These are phyloP conservation scores for Xylaria sp. DNA, from an alignment of 2,329 filamentous ascomycete species.

Conservation along the genomic window DNA sequence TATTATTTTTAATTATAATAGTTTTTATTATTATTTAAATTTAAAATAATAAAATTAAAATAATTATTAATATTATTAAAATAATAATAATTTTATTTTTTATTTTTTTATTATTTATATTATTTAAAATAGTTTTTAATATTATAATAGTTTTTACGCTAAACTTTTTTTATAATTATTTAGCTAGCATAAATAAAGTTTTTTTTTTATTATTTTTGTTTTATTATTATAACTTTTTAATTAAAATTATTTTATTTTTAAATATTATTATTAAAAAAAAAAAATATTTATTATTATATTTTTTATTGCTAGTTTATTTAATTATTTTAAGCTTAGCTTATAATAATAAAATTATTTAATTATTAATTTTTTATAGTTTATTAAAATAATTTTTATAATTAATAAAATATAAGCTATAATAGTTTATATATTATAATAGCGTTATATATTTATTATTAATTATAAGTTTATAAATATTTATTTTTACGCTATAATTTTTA, in stretches of 20 bases:
- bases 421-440: slow-evolving; percentile 3
- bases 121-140: not conserved
- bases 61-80: not conserved
- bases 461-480: slow-evolving; percentile 19
- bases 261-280: no score
- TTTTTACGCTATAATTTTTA: slow-evolving; percentile 11
- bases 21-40: not conserved
- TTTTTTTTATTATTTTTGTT: not conserved
- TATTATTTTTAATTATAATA: slow-evolving; percentile 1
- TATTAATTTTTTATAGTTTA: slow-evolving; percentile 16
- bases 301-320: not conserved
- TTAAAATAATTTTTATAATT: slow-evolving; percentile 18
- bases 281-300: not conserved
- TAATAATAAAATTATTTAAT: slow-evolving; percentile 13
- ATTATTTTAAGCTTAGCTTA: slow-evolving; percentile 1
- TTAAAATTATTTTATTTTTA: not conserved
- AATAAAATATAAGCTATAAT: not conserved
- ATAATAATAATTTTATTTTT: slow-evolving; percentile 9
- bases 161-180: slow-evolving; percentile 10
- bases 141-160: not conserved
- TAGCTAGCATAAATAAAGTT: not conserved
- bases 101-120: slow-evolving; percentile 1
- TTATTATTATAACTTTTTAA: not conserved
- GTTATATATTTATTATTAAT: slow-evolving; percentile 13
- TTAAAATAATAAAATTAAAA: not conserved